Evolutionary conservation across 768 basidiomycete genomes (phyloP), one percentile per base, ranked within the genome.

Genomic region (Heimioporus sp.): DNA sequence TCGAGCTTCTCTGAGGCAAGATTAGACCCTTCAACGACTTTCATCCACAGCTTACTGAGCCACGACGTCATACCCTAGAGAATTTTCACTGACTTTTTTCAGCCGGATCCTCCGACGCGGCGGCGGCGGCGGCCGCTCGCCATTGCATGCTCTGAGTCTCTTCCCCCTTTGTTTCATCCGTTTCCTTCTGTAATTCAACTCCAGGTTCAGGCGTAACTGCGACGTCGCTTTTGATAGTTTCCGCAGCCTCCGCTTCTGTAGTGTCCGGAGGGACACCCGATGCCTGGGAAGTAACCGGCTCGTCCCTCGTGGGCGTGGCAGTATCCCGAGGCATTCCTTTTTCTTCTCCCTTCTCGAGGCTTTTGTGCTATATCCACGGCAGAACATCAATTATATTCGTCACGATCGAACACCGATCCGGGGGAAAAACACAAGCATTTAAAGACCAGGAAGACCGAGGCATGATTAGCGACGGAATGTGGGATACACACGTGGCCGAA

Each of bases 31-130:
- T 45, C 35, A 0, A 15, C 17, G 2, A 7, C 24, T 39, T 35
- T 51, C 20, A 21, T 6, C 11, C 28, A 16, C 11, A 39, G 16
- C 30, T 34, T 5, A 32, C 40, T 51, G 32, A 51, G 32, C 28
- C 1, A 39, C 31, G 12, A 43, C 4, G 5, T 30, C 32, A 39
- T 24, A 40, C 4, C 5, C 20, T 40, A 16, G 5, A 45, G 47
- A 43, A 2, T 30, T 35, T 30, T 16, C n/a, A 46, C 59, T 19
- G 19, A 65, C 64, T 8, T 42, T 56, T 44, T 35, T 54, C 50
- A 8, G n/a, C 38, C 12, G n/a, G 7, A n/a, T 32, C 52, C 21
- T 43, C 24, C 1, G 32, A 16, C 10, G 35, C 38, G 10, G 24
- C 41, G 30, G 17, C 5, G 32, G 9, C 10, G 21, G 28, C 31